Conservation (phyloP, 2,329 filamentous ascomycete genomes). For the Thermothelomyces thermophilus region DNA sequence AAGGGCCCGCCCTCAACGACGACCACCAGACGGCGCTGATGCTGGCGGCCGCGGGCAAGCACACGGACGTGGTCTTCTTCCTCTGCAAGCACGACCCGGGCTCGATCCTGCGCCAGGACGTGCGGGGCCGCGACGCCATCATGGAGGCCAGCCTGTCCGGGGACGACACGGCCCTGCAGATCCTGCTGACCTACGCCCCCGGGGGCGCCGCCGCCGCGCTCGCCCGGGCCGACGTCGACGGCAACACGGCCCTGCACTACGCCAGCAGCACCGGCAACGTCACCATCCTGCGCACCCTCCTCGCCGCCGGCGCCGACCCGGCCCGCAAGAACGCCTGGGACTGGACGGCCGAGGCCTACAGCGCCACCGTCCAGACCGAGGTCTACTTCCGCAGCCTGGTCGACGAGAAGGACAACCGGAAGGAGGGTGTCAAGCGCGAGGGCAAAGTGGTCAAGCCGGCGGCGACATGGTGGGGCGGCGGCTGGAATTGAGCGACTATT, state of each 20-base stretch:
- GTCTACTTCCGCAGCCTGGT: constrained; percentile 76
- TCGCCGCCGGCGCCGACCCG: constrained; percentile 72
- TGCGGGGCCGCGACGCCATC: constrained; percentile 63
- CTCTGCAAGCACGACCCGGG: constrained; percentile 58
- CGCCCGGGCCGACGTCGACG: constrained; percentile 56
- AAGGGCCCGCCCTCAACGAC: constrained; percentile 67
- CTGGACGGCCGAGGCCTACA: constrained; percentile 81
- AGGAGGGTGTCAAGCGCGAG: background rate
- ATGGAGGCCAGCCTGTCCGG: constrained; percentile 57
- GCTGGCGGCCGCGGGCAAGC: constrained; percentile 63
- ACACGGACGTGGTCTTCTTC: constrained; percentile 66
- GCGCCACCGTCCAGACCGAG: constrained; percentile 73
- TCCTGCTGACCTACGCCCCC: constrained; percentile 55
- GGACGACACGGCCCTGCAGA: constrained; percentile 58
- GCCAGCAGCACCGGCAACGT: constrained; percentile 76
- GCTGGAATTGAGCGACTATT: constrained; percentile 20
- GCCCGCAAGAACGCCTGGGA: constrained; percentile 66
- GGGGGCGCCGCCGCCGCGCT: constrained; percentile 48
- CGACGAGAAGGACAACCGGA: constrained; percentile 59
- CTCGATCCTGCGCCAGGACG: constrained; percentile 59
- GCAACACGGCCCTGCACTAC: constrained; percentile 85
- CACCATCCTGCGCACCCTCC: constrained; percentile 66
- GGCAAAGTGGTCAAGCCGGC: constrained; percentile 1
- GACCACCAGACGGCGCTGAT: constrained; percentile 75
- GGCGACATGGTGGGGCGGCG: constrained; percentile 17